Evolutionary conservation across 2,329 filamentous ascomycete species (phyloP), one percentile per base, ranked within the genome.

Genomic region (Piedraia hortae): DNA sequence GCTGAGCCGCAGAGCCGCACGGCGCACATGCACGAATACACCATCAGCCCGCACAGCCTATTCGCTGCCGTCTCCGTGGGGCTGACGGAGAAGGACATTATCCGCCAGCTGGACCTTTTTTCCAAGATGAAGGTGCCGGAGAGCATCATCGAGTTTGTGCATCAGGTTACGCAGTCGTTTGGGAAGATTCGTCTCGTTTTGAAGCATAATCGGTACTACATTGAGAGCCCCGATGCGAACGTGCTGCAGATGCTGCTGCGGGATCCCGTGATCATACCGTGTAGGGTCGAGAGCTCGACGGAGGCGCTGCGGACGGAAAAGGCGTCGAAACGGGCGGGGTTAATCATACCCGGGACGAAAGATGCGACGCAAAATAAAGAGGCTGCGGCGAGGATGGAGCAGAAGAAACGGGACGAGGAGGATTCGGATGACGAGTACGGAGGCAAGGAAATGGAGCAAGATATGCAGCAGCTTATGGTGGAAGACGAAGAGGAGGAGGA

Each of bases 51-150:
- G 12, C 80, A 93, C 47, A 90, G 77, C 46, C 55, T 97, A 24
- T 91, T 93, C 46, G 82, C 85, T 14, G 85, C 85, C 18, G 75
- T 93, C 3, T 90, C 78, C 4, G 78, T 93, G 27, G 85, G 85
- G n/a, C 51, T 93, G 27, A 69, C 74, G 22, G 75, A 77, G 10
- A 56, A 71, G 23, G 80, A 93, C 43, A 91, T 93, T 31, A 77
- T 93, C 35, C 69, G 69, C 33, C 75, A 78, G 16, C 55, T 93
- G 22, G 75, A 91, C 34, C 62, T 70, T 16, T 70, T 91, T 33
- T 75, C 78, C 10, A 93, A 93, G 50, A 88, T 73, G 2, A 67
- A 72, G 5, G 53, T 93, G 7, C 78, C 82, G 0, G 59, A 72
- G n/a, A 62, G 66, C 21, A 73, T 93, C 28, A 61, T 67, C 28